These are phyloP conservation scores for Boletus coccyginus DNA, from an alignment of 768 basidiomycete species.

Conservation along the genomic window DNA sequence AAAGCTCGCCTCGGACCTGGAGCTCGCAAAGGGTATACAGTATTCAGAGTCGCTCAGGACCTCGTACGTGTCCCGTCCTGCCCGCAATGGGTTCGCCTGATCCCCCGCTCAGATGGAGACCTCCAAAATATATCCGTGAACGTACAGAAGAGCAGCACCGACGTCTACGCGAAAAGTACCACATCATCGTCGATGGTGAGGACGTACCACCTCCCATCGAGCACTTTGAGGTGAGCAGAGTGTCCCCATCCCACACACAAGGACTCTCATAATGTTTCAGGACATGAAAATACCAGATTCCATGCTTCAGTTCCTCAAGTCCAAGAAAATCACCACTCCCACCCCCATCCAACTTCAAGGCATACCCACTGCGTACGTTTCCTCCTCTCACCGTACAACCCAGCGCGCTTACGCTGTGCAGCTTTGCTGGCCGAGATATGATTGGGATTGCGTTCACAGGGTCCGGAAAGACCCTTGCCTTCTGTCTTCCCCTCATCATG, in stretches of 20 bases:
- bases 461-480: conserved; percentile 97
- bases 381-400: not conserved
- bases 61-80: conserved; percentile 49
- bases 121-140: conserved; percentile 80
- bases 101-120: conserved; percentile 66
- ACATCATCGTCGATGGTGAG: conserved; percentile 94
- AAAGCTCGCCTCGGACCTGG: conserved; percentile 90
- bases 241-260: not conserved
- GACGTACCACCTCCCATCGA: conserved; percentile 92
- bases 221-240: conserved; percentile 63
- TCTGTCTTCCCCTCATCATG: conserved; percentile 98
- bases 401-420: conserved; percentile 30
- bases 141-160: conserved; percentile 66
- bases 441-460: conserved; percentile 99
- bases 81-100: not conserved
- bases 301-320: conserved; percentile 78
- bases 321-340: conserved; percentile 80
- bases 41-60: conserved; percentile 86
- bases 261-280: conserved; percentile 37
- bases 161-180: conserved; percentile 81
- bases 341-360: conserved; percentile 98
- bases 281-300: conserved; percentile 98
- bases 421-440: conserved; percentile 94
- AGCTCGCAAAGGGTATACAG: conserved; percentile 88
- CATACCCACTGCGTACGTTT: conserved; percentile 84